Base-by-base conservation (phyloP, 2,329 filamentous ascomycete species). In the Aphanocladium album region DNA sequence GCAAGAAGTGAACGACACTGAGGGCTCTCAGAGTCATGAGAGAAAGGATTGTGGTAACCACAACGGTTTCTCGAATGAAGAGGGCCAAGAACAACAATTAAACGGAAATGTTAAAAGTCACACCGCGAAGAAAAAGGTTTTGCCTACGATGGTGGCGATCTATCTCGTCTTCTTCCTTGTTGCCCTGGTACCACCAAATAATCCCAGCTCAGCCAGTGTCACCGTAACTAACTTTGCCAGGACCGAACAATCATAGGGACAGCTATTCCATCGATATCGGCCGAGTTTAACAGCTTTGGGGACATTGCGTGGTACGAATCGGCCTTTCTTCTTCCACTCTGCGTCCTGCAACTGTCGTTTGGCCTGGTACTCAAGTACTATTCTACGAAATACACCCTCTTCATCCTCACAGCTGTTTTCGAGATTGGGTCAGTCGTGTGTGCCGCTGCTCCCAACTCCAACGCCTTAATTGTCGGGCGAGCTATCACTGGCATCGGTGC, bases 261-360 rank as follows among this genome's bases (percentile, higher is more conserved):
- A 1, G 63, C 63, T 2, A 60, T 65, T n/a, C 63, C 63, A 7
- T 46, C 50, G 11, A 65, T 65, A 52, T 62, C 63, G 6, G 25
- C 49, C 51, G 58, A 62, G 30, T 71, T 74, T 65, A 67, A 73
- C 19, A 67, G 70, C 30, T 67, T 77, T 1, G 67, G 71, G 8
- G 74, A 78, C 58, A 71, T 79, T 11, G 76, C 75, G 27, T 81
- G 79, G 79, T 81, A 81, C 62, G 77, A 75, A 1, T 71, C 73
- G 27, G 75, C 75, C 5, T 77, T 70, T 61, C 71, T 74, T 52
- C 62, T 74, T 14, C 71, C 70, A 0, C 56, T 70, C 5, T 71
- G 66, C 8, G 63, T 45, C 1, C 43, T 62, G 33, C 51, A 64
- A 39, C 46, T 62, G 19, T 50, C 55, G 0, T 62, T 58, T 49